These are phyloP conservation scores for Chernovozyma sophiae-reginae DNA, from an alignment of 1,139 yeast species.

Conservation along the genomic window DNA sequence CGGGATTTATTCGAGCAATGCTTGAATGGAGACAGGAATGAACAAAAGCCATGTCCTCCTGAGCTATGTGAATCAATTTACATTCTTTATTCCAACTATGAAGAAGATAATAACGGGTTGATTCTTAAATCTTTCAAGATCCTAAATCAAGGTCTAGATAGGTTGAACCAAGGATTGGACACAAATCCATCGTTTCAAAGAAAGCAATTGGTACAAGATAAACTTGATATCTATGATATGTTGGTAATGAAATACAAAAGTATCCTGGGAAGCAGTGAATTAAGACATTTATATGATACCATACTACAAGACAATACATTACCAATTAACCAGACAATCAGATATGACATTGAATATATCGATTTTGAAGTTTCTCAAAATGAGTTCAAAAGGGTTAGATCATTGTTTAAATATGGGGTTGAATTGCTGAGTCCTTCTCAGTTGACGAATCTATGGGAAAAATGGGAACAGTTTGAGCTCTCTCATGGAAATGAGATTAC, in stretches of 20 bases:
- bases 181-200: conserved; percentile 5
- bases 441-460: conserved; percentile 44
- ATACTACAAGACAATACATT: conserved; percentile 20
- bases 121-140: conserved; percentile 25
- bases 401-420: conserved; percentile 43
- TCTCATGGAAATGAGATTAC: conserved; percentile 65
- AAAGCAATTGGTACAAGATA: conserved; percentile 16
- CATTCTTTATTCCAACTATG: conserved; percentile 59
- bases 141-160: conserved; percentile 10
- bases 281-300: conserved; percentile 17
- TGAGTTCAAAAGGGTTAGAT: conserved; percentile 59
- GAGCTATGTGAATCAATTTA: conserved; percentile 44
- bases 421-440: conserved; percentile 15
- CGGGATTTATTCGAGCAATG: conserved; percentile 73
- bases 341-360: conserved; percentile 35
- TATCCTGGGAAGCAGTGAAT: background rate
- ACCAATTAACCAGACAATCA: conserved; percentile 24
- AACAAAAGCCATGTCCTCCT: conserved; percentile 42
- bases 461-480: conserved; percentile 75
- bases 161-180: background rate
- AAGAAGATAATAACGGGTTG: conserved; percentile 28
- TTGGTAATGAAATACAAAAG: conserved; percentile 10
- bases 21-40: conserved; percentile 23
- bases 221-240: conserved; percentile 18
- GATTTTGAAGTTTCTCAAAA: conserved; percentile 44